These are phyloP conservation scores for Aspergillus fumigatus DNA, from an alignment of 2,329 filamentous ascomycete genomes.

Conservation along the genomic window DNA sequence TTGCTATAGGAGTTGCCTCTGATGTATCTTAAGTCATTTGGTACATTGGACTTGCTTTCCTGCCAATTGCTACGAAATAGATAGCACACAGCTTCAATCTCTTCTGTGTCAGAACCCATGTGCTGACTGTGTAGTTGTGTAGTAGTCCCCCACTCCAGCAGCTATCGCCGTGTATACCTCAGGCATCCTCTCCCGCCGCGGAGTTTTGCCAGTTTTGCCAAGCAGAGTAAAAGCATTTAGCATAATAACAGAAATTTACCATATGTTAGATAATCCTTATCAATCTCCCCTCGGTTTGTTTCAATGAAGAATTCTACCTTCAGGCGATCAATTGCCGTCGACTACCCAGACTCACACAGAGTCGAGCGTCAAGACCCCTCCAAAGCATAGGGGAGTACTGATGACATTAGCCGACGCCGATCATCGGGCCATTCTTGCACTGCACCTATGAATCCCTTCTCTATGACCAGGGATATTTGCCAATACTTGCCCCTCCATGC, in stretches of 20 bases:
- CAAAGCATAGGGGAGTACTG: not conserved
- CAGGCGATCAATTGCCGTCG: not conserved
- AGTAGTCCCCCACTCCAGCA: not conserved
- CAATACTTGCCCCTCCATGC: too few relatives aligned
- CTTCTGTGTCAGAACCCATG: not conserved
- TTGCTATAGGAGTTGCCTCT: not conserved
- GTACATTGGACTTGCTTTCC: too few relatives aligned
- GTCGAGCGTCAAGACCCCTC: too few relatives aligned
- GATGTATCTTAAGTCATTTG: not conserved
- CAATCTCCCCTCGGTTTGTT: not conserved
- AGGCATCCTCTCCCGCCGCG: not conserved
- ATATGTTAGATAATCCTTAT: not conserved
- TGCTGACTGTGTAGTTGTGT: not conserved
- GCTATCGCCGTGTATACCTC: not conserved
- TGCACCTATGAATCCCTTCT: not conserved
- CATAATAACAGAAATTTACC: not conserved
- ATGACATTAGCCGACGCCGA: not conserved
- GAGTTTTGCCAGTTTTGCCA: not conserved
- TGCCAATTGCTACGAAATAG: too few relatives aligned
- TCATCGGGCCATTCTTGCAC: not conserved
- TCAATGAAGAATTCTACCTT: not conserved
- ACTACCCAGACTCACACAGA: not conserved
- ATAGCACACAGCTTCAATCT: not conserved
- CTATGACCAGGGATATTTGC: not conserved
- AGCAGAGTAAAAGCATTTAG: not conserved